Base-by-base conservation (phyloP, 169 alveolate species). In the Plasmodium chabaudi region DNA sequence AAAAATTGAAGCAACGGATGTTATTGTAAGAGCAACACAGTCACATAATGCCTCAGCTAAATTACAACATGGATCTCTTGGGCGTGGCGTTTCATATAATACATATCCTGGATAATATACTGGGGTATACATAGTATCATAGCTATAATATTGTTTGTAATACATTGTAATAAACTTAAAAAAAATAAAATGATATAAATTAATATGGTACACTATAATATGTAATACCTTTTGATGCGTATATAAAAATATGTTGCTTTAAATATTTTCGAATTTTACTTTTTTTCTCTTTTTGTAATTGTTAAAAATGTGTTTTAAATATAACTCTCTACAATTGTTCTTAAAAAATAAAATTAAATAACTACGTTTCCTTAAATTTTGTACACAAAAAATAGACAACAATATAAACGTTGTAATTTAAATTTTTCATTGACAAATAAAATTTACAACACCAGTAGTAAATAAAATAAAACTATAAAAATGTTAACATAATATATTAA, bases 1-100 rank as follows among this genome's bases (percentile, higher is more conserved):
- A 75, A 42, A 75, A 23, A 75, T 23, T 19, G 88, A 75, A 19
- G 77, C 47, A 15, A 57, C 21, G 47, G 72, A 25, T 1, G 88
- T 75, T n/a, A 68, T 51, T 47, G 71, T 75, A 19, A 75, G 49
- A 23, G 47, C 51, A 10, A 51, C 42, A 55, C 88, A 61, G n/a
- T 74, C 51, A 44, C 88, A 75, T 63, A 75, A 67, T 39, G 72
- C 88, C 49, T 75, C 77, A 19, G 88, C 19, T 53, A 75, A 75
- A 57, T 74, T 75, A 51, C 88, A 75, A 75, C n/a, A 46, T 27
- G 49, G 17, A 55, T 75, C 64, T 42, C 63, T 75, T 21, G 53
- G 46, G 9, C 63, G 56, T n/a, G 88, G 77, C 6, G 64, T 42
- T 63, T 75, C 88, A 47, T 75, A 75, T 57, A 75, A 23, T 19